Percentiles rank a stretch among this genome's conserved stretches.
Conservation (phyloP, 2,329 filamentous ascomycete genomes). For the Calonectria montana region DNA sequence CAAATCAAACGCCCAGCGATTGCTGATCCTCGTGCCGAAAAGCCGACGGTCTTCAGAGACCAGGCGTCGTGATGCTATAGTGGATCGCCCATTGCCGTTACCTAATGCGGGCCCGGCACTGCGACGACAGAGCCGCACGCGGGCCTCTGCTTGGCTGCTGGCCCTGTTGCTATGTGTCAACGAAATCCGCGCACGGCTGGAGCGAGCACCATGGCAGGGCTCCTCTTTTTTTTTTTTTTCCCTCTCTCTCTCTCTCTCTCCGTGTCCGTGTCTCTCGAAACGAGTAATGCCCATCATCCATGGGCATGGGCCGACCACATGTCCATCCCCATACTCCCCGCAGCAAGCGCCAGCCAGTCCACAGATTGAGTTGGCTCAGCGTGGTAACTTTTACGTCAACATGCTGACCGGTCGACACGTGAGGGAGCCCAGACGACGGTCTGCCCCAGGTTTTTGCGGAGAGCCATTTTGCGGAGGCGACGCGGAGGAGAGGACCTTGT, state of each 20-base stretch:
- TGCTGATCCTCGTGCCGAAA: not conserved
- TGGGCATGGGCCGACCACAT: not conserved
- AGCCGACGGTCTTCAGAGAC: not conserved
- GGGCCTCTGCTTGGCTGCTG: constrained; percentile 23
- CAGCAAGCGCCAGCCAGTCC: constrained; percentile 5
- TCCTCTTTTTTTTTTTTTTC: not conserved
- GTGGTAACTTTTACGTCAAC: constrained; percentile 27
- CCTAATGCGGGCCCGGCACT: constrained; percentile 26
- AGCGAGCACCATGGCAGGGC: not conserved
- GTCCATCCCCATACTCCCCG: constrained; percentile 11
- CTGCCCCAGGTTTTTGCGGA: constrained; percentile 7
- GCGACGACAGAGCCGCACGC: constrained; percentile 19
- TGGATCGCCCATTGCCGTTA: constrained; percentile 18
- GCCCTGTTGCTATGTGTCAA: constrained; percentile 23
- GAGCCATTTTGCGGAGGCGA: not conserved
- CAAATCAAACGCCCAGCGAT: not conserved
- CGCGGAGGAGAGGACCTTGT: not conserved
- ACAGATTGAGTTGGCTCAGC: constrained; percentile 24
- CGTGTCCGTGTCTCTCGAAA: not conserved
- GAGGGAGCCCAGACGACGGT: no score
- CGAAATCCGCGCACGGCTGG: constrained; percentile 19
- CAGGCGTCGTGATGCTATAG: constrained; percentile 2
- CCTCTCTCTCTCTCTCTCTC: not conserved
- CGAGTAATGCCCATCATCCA: not conserved
- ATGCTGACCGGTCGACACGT: constrained; percentile 15